Percentiles rank a stretch among this genome's conserved stretches.
Conservation (phyloP, 2,329 filamentous ascomycete species). For the Akanthomyces dipterigenus region DNA sequence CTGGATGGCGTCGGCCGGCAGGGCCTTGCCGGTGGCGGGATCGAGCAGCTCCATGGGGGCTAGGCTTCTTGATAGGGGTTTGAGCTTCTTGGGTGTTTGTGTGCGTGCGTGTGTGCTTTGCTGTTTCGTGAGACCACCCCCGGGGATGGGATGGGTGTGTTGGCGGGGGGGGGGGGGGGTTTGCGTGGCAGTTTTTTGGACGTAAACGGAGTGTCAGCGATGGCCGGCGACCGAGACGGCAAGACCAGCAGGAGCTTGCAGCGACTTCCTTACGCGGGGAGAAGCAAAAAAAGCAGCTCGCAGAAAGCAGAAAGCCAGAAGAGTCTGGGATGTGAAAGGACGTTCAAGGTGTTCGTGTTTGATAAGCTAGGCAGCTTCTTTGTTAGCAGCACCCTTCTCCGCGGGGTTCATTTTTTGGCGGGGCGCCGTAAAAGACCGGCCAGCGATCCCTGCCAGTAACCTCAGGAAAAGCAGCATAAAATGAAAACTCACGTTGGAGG, state of each 20-base stretch:
- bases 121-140: background rate
- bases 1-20: constrained; percentile 73
- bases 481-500: too few species aligned
- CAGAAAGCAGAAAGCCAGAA: too few species aligned
- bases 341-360: background rate
- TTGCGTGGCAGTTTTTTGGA: too few species aligned
- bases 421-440: background rate
- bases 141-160: too few species aligned
- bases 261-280: too few species aligned
- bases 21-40: constrained; percentile 60
- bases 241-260: too few species aligned
- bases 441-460: background rate
- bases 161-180: too few species aligned
- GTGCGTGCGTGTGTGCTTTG: background rate
- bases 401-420: background rate
- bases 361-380: background rate
- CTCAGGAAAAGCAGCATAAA: too few species aligned
- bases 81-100: constrained; percentile 2
- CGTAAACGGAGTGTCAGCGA: too few species aligned
- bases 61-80: background rate
- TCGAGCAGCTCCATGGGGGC: constrained; percentile 57
- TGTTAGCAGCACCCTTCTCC: background rate
- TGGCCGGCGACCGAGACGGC: too few species aligned
- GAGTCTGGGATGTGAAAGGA: background rate
- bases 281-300: too few species aligned